A percentile compares a stretch with the other conserved stretches of the same genome.
phyloP scores from a whole-genome alignment of 257 asterid genomes.

The Thymus mandschuricus region DNA sequence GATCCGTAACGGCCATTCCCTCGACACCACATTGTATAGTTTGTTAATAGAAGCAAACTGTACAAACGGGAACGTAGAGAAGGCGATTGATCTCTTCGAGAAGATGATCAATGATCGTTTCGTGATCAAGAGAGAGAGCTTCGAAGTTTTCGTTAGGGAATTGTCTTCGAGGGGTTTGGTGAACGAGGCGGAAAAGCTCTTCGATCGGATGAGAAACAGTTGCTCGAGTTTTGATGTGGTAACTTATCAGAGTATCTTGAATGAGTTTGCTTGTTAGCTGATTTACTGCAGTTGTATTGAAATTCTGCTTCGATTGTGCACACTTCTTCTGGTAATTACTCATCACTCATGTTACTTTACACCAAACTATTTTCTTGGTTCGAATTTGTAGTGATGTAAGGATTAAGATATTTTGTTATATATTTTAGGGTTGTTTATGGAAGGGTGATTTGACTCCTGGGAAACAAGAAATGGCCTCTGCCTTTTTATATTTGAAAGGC shows the following conservation, averaged over 20 bases:
- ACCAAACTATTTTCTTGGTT: too few relatives aligned
- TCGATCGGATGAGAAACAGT: conserved; percentile 36
- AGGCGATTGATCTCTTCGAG: conserved; percentile 39
- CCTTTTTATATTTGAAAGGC: too few relatives aligned
- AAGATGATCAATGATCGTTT: conserved; percentile 44
- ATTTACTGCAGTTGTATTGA: not conserved
- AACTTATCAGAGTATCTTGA: conserved; percentile 37
- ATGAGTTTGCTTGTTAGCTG: conserved; percentile 24
- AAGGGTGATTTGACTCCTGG: conserved; percentile 25
- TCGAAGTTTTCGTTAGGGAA: conserved; percentile 40
- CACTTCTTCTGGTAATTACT: not conserved
- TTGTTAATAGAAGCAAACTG: conserved; percentile 41
- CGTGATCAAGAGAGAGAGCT: conserved; percentile 41
- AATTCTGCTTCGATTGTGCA: not conserved
- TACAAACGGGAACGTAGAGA: conserved; percentile 33
- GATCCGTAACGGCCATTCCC: conserved; percentile 39
- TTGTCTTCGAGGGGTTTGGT: conserved; percentile 34
- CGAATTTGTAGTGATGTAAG: too few relatives aligned
- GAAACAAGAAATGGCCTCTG: not conserved
- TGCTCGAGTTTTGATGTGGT: conserved; percentile 25
- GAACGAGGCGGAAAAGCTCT: conserved; percentile 40
- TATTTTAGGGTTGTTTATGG: not conserved
- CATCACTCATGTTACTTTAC: too few relatives aligned
- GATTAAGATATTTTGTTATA: not conserved
- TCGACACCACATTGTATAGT: conserved; percentile 52